Base-by-base conservation (phyloP, 495 filamentous ascomycete genomes). In the Penicillium pulvis region DNA sequence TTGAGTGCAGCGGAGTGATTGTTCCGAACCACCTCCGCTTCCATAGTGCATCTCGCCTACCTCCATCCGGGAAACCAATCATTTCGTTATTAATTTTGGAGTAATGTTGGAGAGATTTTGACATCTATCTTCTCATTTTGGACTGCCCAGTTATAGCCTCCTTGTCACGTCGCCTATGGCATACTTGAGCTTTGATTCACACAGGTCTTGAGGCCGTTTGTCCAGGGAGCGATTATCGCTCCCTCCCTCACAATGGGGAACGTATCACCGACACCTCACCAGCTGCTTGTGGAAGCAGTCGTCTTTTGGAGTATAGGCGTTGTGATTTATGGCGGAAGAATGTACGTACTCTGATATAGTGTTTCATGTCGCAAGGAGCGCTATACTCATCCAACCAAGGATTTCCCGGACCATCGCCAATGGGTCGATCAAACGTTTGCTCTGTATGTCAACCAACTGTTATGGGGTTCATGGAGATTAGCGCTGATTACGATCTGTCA, bases 241-340 rank as follows among this genome's bases (percentile, higher is more conserved):
- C 42, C 30, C 51, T 51, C 39, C 39, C 19, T 23, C 59, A 65
- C 55, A 36, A 75, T 75, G 73, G 71, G 73, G 36, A 63, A 71
- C n/a, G 60, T 51, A 16, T 76, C 73, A 6, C 73, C 71, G 20
- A 66, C 65, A 54, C 73, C 73, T 9, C 62, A 57, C 6, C 63
- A 69, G 64, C 68, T 76, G 9, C 48, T 74, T 7, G 62, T 59
- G 5, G 73, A 76, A 50, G 66, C 68, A 24, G 31, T 69, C 2
- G 61, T 73, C 6, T 76, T 74, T 49, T 73, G 73, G 71, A 63
- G 63, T 23, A 72, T 76, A 41, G 71, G 51, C 1, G 39, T 74
- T 12, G 58, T 73, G 10, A 51, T 74, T 16, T 76, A 68, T 48
- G 56, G 68, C 45, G 66, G 70, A 16, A 54, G 73, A 56, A 71